These are phyloP conservation scores for Hirsutella rhossiliensis DNA, from an alignment of 2,329 filamentous ascomycete species.

Conservation along the genomic window DNA sequence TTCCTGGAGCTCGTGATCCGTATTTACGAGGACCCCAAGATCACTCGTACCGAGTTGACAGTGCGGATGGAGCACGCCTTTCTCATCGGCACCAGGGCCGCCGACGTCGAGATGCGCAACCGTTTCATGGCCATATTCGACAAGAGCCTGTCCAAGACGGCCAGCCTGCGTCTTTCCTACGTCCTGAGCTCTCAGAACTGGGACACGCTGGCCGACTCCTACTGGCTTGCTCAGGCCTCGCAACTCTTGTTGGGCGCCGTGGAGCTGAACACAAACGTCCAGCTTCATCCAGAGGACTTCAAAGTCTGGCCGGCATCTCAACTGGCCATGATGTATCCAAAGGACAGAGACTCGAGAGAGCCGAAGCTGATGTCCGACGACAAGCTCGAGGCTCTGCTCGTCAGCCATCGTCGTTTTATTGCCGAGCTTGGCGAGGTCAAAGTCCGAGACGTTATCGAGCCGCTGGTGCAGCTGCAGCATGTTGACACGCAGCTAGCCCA, in stretches of 20 bases:
- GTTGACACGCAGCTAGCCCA: constrained; percentile 71
- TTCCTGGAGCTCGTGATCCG: constrained; percentile 94
- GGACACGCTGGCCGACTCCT: constrained; percentile 89
- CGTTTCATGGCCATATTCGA: constrained; percentile 96
- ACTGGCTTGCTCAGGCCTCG: constrained; percentile 92
- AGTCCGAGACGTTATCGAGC: constrained; percentile 79
- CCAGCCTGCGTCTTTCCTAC: constrained; percentile 78
- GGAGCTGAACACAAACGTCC: constrained; percentile 68
- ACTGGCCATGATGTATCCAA: constrained; percentile 60
- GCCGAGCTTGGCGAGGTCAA: constrained; percentile 75
- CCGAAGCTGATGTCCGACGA: constrained; percentile 67
- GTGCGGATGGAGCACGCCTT: constrained; percentile 98
- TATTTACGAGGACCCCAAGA: constrained; percentile 96
- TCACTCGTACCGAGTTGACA: constrained; percentile 87
- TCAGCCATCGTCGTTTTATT: constrained; percentile 71
- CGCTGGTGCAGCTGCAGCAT: constrained; percentile 85
- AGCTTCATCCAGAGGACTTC: constrained; percentile 77
- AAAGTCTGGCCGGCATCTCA: constrained; percentile 61
- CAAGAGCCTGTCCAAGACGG: constrained; percentile 83
- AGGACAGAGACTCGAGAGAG: constrained; percentile 59
- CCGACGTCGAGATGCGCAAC: constrained; percentile 93
- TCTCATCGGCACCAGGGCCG: constrained; percentile 83
- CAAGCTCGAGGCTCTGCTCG: constrained; percentile 68
- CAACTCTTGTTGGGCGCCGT: constrained; percentile 86
- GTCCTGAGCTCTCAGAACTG: constrained; percentile 89